Evolutionary conservation across 495 filamentous ascomycete species (phyloP), one percentile per base, ranked within the genome.

Genomic region (Neurospora discreta): DNA sequence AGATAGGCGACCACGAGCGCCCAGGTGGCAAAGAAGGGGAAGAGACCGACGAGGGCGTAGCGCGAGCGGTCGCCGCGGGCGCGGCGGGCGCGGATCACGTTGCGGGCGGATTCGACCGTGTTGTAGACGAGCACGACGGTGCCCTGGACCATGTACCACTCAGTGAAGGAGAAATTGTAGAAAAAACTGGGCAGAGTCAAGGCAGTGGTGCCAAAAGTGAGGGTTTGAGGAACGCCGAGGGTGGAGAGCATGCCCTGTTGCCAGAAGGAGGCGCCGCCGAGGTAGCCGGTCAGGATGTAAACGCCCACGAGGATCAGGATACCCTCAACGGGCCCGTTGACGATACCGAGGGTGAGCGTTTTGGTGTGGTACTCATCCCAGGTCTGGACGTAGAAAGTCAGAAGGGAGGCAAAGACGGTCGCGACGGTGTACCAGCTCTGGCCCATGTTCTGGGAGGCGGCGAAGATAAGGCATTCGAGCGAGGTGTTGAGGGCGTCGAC

Each of bases 361-460:
- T 97, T 92, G 43, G 95, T 99, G 83, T 98, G 96, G 82, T 97
- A 98, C 82, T 98, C 95, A 75, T 99, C 95, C 95, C 95, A 99
- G 39, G 95, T 99, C 80, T 98, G 95, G 30, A 99, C 90, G 80
- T 99, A 99, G 82, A 99, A 99, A 18, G 94, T 97, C 77, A 94
- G 84, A 41, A 80, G 71, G 42, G 74, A 76, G 72, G 90, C 95
- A 82, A 97, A 97, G 6, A 98, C 85, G 18, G 88, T 89, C 73
- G 94, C 80, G 13, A 98, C 86, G 2, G 95, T 97, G 77, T 89
- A 88, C 95, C 95, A 99, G 70, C 90, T 88, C 83, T 97, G 92
- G 44, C 95, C 95, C 73, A 98, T 87, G 77, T 97, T 98, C 86
- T 96, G 94, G 68, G 91, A 88, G 44, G 89, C 92, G 5, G 92